Evolutionary conservation across 495 filamentous ascomycete genomes (phyloP).

Genomic region (Penicillium desertorum): DNA sequence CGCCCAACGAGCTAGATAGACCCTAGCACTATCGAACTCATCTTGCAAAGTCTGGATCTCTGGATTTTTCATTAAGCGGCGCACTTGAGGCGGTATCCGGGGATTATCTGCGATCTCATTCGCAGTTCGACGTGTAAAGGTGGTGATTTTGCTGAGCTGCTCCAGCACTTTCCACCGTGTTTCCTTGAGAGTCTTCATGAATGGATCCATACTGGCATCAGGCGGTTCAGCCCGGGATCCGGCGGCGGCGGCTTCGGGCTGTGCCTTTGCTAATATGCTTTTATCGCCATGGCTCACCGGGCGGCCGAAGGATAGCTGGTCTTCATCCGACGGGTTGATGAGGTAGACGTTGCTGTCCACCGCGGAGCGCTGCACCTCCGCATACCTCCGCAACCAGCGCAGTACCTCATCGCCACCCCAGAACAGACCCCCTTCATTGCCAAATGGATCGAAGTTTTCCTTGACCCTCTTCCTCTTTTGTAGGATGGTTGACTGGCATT

Average conservation of each 20-base stretch:
- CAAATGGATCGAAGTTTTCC: conserved; percentile 89
- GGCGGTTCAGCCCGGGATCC: conserved; percentile 37
- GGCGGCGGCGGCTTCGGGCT: conserved; percentile 31
- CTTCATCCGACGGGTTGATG: conserved; percentile 81
- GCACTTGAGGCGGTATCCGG: conserved; percentile 80
- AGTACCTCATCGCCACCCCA: conserved; percentile 98
- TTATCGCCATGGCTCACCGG: conserved; percentile 40
- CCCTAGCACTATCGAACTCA: conserved; percentile 91
- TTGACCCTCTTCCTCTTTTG: conserved; percentile 83
- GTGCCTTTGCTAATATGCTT: conserved; percentile 30
- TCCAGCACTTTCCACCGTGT: conserved; percentile 94
- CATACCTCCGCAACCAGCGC: conserved; percentile 83
- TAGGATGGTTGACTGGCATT: conserved; percentile 92
- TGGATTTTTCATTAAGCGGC: conserved; percentile 81
- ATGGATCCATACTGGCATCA: conserved; percentile 88
- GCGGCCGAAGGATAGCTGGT: conserved; percentile 75
- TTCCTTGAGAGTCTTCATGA: conserved; percentile 93
- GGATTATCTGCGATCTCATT: conserved; percentile 90
- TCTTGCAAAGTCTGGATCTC: conserved; percentile 94
- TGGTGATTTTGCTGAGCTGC: conserved; percentile 93
- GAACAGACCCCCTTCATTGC: conserved; percentile 79
- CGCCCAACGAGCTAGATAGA: conserved; percentile 94
- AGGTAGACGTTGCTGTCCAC: conserved; percentile 88
- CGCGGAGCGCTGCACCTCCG: conserved; percentile 73
- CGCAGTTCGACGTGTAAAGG: conserved; percentile 86